phyloP scores from a whole-genome alignment of 192 early-diverging fungal species.

The Backusella psychrophila region DNA sequence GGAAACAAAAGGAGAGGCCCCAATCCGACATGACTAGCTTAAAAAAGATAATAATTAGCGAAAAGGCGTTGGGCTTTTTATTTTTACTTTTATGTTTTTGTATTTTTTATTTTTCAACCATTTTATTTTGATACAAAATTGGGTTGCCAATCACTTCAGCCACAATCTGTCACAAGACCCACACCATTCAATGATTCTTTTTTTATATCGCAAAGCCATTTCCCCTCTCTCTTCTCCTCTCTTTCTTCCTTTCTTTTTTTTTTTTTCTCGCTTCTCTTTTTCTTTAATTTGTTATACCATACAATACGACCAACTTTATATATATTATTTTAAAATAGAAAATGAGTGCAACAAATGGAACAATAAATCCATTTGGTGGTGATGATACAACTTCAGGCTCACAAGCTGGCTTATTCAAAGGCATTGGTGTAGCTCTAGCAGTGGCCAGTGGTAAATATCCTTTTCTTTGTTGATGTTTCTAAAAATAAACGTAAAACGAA shows the following conservation, averaged over 20 bases:
- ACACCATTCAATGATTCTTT: background rate
- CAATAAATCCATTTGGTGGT: constrained; percentile 10
- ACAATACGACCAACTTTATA: background rate
- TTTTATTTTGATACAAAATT: background rate
- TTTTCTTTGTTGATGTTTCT: background rate
- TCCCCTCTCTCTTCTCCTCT: background rate
- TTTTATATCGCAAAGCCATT: constrained; percentile 1
- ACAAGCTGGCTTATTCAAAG: constrained; percentile 46
- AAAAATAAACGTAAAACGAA: background rate
- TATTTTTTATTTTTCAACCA: background rate
- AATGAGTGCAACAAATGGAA: constrained; percentile 17
- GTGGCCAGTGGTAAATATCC: constrained; percentile 50
- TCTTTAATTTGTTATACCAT: background rate
- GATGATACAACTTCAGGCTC: background rate
- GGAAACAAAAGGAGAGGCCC: background rate
- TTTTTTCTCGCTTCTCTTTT: background rate
- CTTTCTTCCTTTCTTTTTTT: background rate
- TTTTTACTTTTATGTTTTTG: background rate
- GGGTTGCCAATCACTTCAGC: constrained; percentile 4
- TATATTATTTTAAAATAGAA: background rate
- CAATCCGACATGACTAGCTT: background rate
- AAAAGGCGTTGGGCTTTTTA: background rate
- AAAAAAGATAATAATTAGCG: background rate
- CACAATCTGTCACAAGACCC: background rate
- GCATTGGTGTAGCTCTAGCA: constrained; percentile 82